A percentile compares a stretch with the other conserved stretches of the same genome.
Conservation (phyloP, 129 eudicot species). For the Lactuca sativa region DNA sequence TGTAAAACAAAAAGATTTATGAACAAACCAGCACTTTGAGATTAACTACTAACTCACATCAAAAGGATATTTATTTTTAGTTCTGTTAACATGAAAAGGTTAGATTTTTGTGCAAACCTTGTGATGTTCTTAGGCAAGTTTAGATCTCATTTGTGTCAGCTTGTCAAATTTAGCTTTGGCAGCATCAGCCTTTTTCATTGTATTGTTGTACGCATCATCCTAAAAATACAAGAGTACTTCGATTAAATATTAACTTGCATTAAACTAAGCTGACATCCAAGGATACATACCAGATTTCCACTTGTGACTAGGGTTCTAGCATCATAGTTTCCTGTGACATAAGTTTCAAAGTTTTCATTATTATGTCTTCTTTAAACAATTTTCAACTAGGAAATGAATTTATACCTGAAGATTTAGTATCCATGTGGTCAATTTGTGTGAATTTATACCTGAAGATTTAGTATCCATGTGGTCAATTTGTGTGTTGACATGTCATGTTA, state of each 20-base stretch:
- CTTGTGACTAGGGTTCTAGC: constrained; percentile 21
- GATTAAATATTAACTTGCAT: background rate
- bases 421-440: constrained; percentile 16
- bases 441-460: no score
- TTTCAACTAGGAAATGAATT: constrained; percentile 1
- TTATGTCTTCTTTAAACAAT: background rate
- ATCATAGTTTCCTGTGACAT: constrained; percentile 32
- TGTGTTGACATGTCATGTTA: constrained; percentile 22
- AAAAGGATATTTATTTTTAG: no score
- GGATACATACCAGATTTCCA: constrained; percentile 33
- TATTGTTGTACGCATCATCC: constrained; percentile 38
- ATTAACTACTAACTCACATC: background rate
- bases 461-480: no score
- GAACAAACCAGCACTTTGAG: background rate
- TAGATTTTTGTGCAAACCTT: constrained; percentile 41
- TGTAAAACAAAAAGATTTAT: constrained; percentile 26
- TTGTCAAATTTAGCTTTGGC: constrained; percentile 54
- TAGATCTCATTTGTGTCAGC: constrained; percentile 38
- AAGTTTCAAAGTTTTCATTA: constrained; percentile 13
- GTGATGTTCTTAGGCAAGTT: constrained; percentile 44
- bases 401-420: constrained; percentile 8
- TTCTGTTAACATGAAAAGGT: no score
- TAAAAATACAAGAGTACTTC: constrained; percentile 20
- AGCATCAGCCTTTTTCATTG: constrained; percentile 41
- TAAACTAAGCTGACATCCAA: constrained; percentile 9